Evolutionary conservation across 495 filamentous ascomycete species (phyloP), one percentile per base, ranked within the genome.

Genomic region (Tetracladium setigerum): DNA sequence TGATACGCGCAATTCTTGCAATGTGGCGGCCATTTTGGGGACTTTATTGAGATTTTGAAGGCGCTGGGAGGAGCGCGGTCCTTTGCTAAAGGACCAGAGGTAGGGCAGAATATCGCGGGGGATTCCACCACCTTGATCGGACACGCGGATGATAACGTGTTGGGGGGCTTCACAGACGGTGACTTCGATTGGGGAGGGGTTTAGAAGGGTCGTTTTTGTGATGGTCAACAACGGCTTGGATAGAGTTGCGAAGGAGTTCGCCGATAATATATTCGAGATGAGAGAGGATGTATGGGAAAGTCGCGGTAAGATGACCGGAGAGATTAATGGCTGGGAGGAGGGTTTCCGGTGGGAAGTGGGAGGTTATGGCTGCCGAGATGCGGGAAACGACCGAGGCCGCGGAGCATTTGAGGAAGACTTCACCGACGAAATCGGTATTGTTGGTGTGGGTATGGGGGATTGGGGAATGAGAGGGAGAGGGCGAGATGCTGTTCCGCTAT

Each of bases 401-500:
- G 47, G 90, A 85, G 70, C 94, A 97, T 57, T 86, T 89, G 16
- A 97, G 77, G 59, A 99, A 95, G 1, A 99, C 87, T 56, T 96
- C 89, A 35, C 92, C 92, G 31, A 99, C 86, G 58, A 94, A 92
- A 41, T 97, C 90, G 36, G 78, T 71, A 51, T 84, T 82, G 2
- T 87, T 83, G 43, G 87, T 77, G 11, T 88, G 86, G 47, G 89
- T 95, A 71, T 95, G 89, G 81, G 87, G 86, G 86, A 0, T 85
- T 85, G 61, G 95, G 82, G 69, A 95, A 97, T 8, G 89, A 96
- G 56, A 97, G 90, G 12, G 89, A 95, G n/a, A 99, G 74, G 6
- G 92, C 88, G 22, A 99, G 77, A 57, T 99, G 92, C 55, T 97
- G 92, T 66, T 99, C 92, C 31, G 91, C 92, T 59, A 99, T 99